Evolutionary conservation across 768 basidiomycete species (phyloP).

Genomic region (Podaxis sp.): DNA sequence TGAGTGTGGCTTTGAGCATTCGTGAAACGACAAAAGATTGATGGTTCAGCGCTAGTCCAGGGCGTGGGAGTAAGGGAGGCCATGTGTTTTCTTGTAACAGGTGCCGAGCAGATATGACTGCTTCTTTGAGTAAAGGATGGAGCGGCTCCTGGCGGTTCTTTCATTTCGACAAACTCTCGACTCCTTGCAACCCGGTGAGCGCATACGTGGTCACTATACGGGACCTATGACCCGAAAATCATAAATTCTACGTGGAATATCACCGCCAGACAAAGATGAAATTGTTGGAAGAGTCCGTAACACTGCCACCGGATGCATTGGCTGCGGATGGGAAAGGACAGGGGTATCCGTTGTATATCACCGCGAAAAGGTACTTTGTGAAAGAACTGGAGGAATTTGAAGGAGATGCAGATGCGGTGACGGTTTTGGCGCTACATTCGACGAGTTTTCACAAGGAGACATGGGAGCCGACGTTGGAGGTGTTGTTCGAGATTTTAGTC

Average conservation of each 20-base stretch:
- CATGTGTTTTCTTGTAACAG: not conserved
- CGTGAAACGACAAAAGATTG: too few species aligned
- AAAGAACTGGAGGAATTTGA: conserved; percentile 33
- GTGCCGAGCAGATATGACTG: not conserved
- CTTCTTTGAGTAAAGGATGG: conserved; percentile 1
- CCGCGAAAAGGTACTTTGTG: conserved; percentile 58
- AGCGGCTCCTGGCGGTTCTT: not conserved
- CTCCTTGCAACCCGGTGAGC: not conserved
- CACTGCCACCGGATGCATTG: conserved; percentile 13
- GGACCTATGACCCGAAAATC: not conserved
- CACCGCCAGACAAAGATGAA: not conserved
- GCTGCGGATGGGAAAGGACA: not conserved
- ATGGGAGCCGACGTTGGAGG: conserved; percentile 60
- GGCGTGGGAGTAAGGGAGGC: conserved; percentile 5
- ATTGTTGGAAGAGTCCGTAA: conserved; percentile 5
- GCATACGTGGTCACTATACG: not conserved
- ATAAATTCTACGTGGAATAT: not conserved
- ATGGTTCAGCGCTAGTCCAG: not conserved
- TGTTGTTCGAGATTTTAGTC: conserved; percentile 38
- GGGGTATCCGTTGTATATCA: conserved; percentile 45
- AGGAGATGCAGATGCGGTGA: conserved; percentile 39
- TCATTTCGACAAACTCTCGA: not conserved
- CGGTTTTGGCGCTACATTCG: conserved; percentile 62
- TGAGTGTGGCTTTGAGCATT: not conserved
- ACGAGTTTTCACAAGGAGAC: conserved; percentile 77